Evolutionary conservation across 108 stramenopile species (phyloP).

Genomic region (Cyclotella kingstonii): DNA sequence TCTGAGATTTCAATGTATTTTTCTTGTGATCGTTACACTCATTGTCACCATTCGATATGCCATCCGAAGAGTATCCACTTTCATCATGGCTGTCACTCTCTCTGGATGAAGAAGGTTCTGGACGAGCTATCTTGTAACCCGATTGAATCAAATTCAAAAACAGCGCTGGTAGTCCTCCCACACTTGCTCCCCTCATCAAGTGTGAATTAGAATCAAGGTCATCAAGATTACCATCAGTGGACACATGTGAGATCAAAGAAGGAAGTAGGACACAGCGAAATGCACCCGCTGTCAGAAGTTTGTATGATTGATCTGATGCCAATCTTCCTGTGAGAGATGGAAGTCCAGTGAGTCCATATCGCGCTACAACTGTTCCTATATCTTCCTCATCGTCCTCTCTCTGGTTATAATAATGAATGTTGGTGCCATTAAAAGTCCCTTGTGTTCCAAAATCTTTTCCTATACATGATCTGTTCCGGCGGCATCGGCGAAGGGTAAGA

Average conservation of each 20-base stretch:
- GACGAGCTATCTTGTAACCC: conserved; percentile 42
- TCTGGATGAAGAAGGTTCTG: too few relatives aligned
- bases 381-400: background rate
- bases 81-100: background rate
- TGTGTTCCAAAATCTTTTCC: background rate
- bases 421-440: background rate
- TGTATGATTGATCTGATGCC: conserved; percentile 69
- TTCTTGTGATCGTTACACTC: background rate
- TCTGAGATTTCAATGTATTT: background rate
- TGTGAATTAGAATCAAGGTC: background rate
- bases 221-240: background rate
- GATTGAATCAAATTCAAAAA: conserved; percentile 55
- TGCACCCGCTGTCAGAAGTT: conserved; percentile 44
- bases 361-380: conserved; percentile 38
- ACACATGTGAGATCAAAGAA: background rate
- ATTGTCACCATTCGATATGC: background rate
- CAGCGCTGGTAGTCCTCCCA: conserved; percentile 53
- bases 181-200: conserved; percentile 12
- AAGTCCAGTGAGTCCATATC: conserved; percentile 66
- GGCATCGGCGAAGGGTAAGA: conserved; percentile 50
- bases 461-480: background rate
- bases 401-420: background rate
- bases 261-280: conserved; percentile 39
- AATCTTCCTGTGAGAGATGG: conserved; percentile 60
- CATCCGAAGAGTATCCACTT: conserved; percentile 3